A percentile compares a stretch with the other conserved stretches of the same genome.
Conservation (phyloP, 768 basidiomycete genomes). For the Pisolithus sp. region DNA sequence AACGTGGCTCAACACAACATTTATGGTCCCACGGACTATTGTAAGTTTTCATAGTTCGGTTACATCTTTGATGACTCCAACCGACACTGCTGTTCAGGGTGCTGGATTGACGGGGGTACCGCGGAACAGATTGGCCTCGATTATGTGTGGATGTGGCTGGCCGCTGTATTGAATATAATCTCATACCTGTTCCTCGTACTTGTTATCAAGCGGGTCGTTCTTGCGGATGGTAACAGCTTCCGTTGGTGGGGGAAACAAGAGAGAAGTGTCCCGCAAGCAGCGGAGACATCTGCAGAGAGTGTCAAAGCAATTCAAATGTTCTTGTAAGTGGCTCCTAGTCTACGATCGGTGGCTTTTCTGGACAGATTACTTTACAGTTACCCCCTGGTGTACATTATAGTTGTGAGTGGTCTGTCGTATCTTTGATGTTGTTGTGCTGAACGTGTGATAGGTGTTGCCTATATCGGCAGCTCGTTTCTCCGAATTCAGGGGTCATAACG, state of each 20-base stretch:
- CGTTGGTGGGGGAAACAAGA: conserved; percentile 8
- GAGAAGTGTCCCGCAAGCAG: conserved; percentile 4
- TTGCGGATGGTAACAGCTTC: conserved; percentile 26
- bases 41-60: conserved; percentile 17
- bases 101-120: conserved; percentile 40
- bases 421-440: not conserved
- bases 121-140: conserved; percentile 40
- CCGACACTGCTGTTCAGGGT: conserved; percentile 33
- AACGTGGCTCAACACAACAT: conserved; percentile 28
- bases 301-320: conserved; percentile 39
- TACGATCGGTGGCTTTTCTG: not conserved
- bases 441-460: conserved; percentile 28
- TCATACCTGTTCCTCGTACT: conserved; percentile 42
- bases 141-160: conserved; percentile 49
- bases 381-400: conserved; percentile 38
- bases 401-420: conserved; percentile 16
- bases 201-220: conserved; percentile 33
- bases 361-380: conserved; percentile 28
- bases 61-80: not conserved
- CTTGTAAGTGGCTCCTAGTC: conserved; percentile 32
- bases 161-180: conserved; percentile 35
- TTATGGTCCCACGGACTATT: conserved; percentile 39
- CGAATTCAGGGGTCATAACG: conserved; percentile 21
- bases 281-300: conserved; percentile 7
- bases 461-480: conserved; percentile 37